Evolutionary conservation across 73 alveolate species (phyloP).

Genomic region (Paraurostyla sp.): DNA sequence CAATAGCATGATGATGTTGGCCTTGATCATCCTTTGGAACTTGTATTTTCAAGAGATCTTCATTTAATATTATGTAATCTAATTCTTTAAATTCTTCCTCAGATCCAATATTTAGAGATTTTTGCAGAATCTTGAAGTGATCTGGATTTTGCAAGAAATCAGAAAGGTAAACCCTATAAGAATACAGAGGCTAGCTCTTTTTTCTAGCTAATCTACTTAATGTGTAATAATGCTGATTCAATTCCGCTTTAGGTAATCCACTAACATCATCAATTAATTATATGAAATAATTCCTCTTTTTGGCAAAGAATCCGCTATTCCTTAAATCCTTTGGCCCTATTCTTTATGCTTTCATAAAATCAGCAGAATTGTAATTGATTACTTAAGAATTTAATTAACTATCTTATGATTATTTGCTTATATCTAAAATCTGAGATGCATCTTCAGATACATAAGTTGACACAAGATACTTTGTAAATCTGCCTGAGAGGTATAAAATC

Average conservation of each 20-base stretch:
- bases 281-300: conserved; percentile 9
- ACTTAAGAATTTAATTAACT: too few relatives aligned
- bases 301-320: not conserved
- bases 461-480: too few relatives aligned
- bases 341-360: not conserved
- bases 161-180: not conserved
- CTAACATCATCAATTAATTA: conserved; percentile 22
- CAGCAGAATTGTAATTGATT: too few relatives aligned
- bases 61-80: conserved; percentile 22
- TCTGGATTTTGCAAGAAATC: conserved; percentile 11
- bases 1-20: not conserved
- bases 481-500: too few relatives aligned
- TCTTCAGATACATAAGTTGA: too few relatives aligned
- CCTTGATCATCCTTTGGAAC: conserved; percentile 1
- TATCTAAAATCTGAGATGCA: too few relatives aligned
- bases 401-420: too few relatives aligned
- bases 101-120: not conserved
- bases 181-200: conserved; percentile 28
- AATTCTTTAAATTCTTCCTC: conserved; percentile 11
- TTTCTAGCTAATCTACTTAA: conserved; percentile 39
- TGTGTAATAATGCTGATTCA: not conserved
- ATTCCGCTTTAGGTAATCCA: not conserved
- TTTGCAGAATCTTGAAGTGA: not conserved
- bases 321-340: conserved; percentile 6
- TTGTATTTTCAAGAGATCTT: conserved; percentile 43